A percentile compares a stretch with the other conserved stretches of the same genome.
These are phyloP conservation scores for Botrytis galanthina DNA, from an alignment of 2,329 filamentous ascomycete species.

Conservation along the genomic window DNA sequence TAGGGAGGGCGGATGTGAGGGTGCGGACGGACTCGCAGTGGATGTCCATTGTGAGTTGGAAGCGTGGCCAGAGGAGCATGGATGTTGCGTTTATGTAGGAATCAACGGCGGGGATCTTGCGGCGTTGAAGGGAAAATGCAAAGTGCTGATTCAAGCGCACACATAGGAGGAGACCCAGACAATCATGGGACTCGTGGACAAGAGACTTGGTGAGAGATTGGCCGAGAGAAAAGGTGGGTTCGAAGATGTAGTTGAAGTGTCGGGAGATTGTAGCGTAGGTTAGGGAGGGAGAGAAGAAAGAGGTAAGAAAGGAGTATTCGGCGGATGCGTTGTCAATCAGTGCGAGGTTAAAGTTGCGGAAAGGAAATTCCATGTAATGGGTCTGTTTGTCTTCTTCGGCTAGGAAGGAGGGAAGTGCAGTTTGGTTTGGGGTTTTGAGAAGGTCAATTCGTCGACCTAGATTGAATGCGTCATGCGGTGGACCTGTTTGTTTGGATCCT, in stretches of 20 bases:
- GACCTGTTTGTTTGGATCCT: slow-evolving; percentile 51
- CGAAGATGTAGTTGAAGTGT: slow-evolving; percentile 84
- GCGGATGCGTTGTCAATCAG: slow-evolving; percentile 90
- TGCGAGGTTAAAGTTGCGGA: slow-evolving; percentile 92
- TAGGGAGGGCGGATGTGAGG: slow-evolving; percentile 52
- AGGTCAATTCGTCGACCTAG: slow-evolving; percentile 83
- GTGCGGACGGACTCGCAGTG: slow-evolving; percentile 83
- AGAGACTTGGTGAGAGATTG: slow-evolving; percentile 73
- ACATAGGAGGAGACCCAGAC: slow-evolving; percentile 82
- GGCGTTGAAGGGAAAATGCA: slow-evolving; percentile 88
- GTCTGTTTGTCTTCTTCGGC: slow-evolving; percentile 84
- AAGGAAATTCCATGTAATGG: slow-evolving; percentile 87
- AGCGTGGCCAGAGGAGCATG: slow-evolving; percentile 94
- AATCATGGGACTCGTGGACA: slow-evolving; percentile 75
- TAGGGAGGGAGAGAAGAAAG: slow-evolving; percentile 80
- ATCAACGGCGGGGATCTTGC: slow-evolving; percentile 85
- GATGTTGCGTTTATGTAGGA: slow-evolving; percentile 90
- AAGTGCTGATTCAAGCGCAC: slow-evolving; percentile 91
- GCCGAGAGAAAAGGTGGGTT: slow-evolving; percentile 83
- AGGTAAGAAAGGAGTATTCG: slow-evolving; percentile 89
- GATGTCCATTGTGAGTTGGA: slow-evolving; percentile 89
- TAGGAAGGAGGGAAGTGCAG: slow-evolving; percentile 80
- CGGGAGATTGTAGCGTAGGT: slow-evolving; percentile 75
- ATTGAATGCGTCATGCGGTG: slow-evolving; percentile 82
- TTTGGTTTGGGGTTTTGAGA: slow-evolving; percentile 68